Evolutionary conservation across 2,329 filamentous ascomycete genomes (phyloP), one percentile per base, ranked within the genome.

Genomic region (Cordyceps cateniannulata): DNA sequence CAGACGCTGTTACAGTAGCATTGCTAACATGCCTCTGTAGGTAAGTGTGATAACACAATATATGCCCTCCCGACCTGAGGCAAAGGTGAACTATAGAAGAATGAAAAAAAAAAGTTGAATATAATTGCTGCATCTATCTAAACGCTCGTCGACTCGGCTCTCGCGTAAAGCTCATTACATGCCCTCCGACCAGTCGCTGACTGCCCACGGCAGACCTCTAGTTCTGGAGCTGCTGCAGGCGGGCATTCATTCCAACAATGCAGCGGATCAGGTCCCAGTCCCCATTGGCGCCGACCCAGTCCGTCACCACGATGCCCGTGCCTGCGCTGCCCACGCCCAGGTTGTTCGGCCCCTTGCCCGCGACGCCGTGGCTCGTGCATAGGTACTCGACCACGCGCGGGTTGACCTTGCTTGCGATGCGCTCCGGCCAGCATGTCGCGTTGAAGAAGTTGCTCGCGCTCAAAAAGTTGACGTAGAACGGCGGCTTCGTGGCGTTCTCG

Each of bases 391-490:
- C 71, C 59, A 86, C 82, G 2, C 87, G 86, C 20, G 93, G 90
- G 76, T 98, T 98, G 53, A 96, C 81, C 76, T 89, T 91, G 22
- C 85, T 87, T 1, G 95, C 93, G 71, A 99, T 91, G 69, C 85
- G 88, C 73, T 96, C 93, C 0, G 95, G 95, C 95, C 95, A 99
- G 74, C 92, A 96, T 60, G 85, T 86, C 1, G 88, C 80, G 65
- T 91, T 93, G 86, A 93, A 98, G 78, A 98, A 98, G 76, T 97
- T 97, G 73, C 89, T 93, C 1, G 88, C 95, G 66, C 83, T 91
- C 64, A 97, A 74, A 71, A 97, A 98, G 74, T 98, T 99, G 73
- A 98, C 78, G 68, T 89, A 96, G 66, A 97, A 82, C 1, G 91
- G 91, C 5, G 63, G 65, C 25, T 69, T 64, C 8, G 62, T 75